Percentiles rank a stretch among this genome's conserved stretches.
Conservation (phyloP, 208 protist species). For the Acanthamoeba lenticulata region DNA sequence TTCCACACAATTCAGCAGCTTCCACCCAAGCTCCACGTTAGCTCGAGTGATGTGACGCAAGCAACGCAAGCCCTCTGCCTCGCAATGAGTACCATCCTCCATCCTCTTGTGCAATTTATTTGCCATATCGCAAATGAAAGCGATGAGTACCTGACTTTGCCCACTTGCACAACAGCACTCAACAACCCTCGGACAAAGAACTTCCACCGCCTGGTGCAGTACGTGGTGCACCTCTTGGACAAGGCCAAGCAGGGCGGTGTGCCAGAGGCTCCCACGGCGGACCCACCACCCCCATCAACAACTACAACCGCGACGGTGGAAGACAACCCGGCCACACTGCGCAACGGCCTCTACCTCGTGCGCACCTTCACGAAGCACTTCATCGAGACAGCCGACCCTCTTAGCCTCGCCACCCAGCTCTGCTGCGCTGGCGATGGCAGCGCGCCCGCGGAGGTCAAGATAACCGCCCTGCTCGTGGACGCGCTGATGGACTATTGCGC, state of each 20-base stretch:
- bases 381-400: neutral
- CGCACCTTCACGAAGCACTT: slow-evolving; percentile 29
- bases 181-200: slow-evolving; percentile 59
- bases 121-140: neutral
- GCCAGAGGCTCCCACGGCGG: neutral
- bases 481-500: slow-evolving; percentile 46
- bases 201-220: neutral
- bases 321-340: neutral
- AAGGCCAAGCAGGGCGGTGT: neutral
- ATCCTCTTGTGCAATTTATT: neutral
- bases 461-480: neutral
- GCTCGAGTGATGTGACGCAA: neutral
- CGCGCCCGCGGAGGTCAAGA: neutral
- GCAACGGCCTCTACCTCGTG: slow-evolving; percentile 47
- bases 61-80: neutral
- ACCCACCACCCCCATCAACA: neutral
- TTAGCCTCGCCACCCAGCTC: no score
- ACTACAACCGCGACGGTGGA: neutral
- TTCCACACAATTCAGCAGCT: neutral
- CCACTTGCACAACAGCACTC: neutral
- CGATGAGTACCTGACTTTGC: neutral
- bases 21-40: neutral
- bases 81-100: neutral
- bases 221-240: neutral
- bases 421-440: neutral